Evolutionary conservation across 179 eudicot species (phyloP).

Genomic region (Drosera spatulata): DNA sequence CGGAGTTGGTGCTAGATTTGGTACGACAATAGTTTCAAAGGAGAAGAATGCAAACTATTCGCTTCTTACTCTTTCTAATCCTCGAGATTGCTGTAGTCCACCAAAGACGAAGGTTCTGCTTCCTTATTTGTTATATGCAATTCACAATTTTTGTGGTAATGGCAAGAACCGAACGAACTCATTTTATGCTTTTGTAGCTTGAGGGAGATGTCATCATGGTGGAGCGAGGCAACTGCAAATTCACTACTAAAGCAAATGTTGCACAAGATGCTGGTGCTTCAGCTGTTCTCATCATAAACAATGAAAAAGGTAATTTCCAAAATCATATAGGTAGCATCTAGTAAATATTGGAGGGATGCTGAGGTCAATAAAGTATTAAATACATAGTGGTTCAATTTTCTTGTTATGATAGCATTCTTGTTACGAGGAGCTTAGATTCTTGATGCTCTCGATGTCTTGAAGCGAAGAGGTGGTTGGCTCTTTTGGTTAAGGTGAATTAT

Average conservation of each 20-base stretch:
- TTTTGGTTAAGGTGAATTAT: too few relatives aligned
- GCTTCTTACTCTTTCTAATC: constrained; percentile 46
- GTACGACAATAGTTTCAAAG: constrained; percentile 53
- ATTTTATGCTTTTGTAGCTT: constrained; percentile 29
- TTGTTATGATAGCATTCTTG: too few relatives aligned
- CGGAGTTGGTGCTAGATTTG: constrained; percentile 91
- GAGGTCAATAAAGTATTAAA: too few relatives aligned
- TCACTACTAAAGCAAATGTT: constrained; percentile 71
- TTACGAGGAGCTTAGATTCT: too few relatives aligned
- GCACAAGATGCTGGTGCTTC: constrained; percentile 94
- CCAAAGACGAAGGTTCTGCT: constrained; percentile 52
- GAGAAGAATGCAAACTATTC: constrained; percentile 63
- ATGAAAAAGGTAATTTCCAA: constrained; percentile 44
- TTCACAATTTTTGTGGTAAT: neutral
- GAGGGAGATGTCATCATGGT: constrained; percentile 70
- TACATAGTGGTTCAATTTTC: too few relatives aligned
- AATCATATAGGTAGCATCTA: too few relatives aligned
- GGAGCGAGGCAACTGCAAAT: constrained; percentile 68
- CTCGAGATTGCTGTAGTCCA: constrained; percentile 62
- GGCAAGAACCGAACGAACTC: neutral
- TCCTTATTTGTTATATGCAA: neutral
- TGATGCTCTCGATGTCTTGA: too few relatives aligned
- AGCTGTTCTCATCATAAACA: constrained; percentile 72
- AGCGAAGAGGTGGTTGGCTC: too few relatives aligned
- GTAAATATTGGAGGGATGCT: too few relatives aligned